These are phyloP conservation scores for Termitomyces sp. DNA, from an alignment of 768 basidiomycete genomes.

Conservation along the genomic window DNA sequence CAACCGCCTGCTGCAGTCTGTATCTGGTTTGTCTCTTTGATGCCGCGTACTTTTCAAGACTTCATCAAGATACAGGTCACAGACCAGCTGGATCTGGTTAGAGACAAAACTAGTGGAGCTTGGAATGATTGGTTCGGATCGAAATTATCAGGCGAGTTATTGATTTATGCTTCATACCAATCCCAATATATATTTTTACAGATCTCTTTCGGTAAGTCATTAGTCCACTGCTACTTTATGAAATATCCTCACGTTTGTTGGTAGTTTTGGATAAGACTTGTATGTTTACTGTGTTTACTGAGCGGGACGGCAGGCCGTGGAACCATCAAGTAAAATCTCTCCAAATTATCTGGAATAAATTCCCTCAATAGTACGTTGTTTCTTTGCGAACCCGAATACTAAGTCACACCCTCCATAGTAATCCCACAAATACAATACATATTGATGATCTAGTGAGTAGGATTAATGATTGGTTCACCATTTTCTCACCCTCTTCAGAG, in stretches of 20 bases:
- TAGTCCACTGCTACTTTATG: neutral
- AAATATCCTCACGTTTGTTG: slow-evolving; percentile 2
- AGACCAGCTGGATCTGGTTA: slow-evolving; percentile 87
- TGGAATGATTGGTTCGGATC: slow-evolving; percentile 69
- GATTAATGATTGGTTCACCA: neutral
- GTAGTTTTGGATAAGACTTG: slow-evolving; percentile 77
- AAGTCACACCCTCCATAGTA: slow-evolving; percentile 26
- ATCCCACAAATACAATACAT: slow-evolving; percentile 74
- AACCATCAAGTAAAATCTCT: slow-evolving; percentile 78
- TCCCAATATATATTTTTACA: slow-evolving; percentile 12
- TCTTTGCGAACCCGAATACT: neutral
- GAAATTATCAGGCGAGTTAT: slow-evolving; percentile 58
- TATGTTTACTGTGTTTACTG: slow-evolving; percentile 86
- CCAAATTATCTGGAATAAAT: slow-evolving; percentile 84
- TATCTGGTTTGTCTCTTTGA: slow-evolving; percentile 55
- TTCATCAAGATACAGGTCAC: slow-evolving; percentile 46
- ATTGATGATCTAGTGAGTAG: slow-evolving; percentile 72
- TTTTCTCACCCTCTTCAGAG: slow-evolving; percentile 31
- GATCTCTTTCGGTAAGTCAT: slow-evolving; percentile 60
- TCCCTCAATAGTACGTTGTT: slow-evolving; percentile 63
- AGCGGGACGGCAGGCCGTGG: slow-evolving; percentile 66
- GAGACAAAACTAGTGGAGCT: slow-evolving; percentile 85
- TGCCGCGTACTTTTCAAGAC: neutral
- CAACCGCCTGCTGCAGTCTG: slow-evolving; percentile 39
- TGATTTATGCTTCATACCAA: neutral